phyloP scores from a whole-genome alignment of 768 basidiomycete species.

The Serendipita vermifera region DNA sequence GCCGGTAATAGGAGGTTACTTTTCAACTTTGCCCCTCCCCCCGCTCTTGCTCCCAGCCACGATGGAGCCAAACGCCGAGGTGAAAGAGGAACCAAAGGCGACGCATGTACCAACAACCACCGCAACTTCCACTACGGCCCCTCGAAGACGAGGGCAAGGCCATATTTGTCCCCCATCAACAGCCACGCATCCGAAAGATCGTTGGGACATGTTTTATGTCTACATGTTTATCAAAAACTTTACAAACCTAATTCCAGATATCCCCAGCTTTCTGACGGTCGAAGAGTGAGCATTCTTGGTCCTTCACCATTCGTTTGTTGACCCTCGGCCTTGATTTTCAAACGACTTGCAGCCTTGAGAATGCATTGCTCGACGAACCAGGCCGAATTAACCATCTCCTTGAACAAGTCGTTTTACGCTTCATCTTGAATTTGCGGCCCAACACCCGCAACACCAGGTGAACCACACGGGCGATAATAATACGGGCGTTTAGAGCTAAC shows the following conservation, averaged over 20 bases:
- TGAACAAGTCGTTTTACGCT: constrained; percentile 57
- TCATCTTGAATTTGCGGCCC: constrained; percentile 70
- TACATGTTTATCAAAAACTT: constrained; percentile 79
- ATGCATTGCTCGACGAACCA: constrained; percentile 49
- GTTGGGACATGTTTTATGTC: constrained; percentile 79
- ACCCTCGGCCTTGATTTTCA: constrained; percentile 9
- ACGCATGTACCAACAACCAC: too few relatives aligned
- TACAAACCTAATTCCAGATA: constrained; percentile 57
- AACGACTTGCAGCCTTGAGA: constrained; percentile 49
- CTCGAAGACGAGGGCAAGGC: constrained; percentile 31
- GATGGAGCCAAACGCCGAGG: too few relatives aligned
- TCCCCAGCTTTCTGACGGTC: constrained; percentile 65
- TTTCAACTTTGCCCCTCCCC: too few relatives aligned
- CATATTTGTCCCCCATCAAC: constrained; percentile 43
- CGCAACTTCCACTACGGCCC: too few relatives aligned
- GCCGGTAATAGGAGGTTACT: too few relatives aligned
- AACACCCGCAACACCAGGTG: constrained; percentile 85
- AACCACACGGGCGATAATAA: too few relatives aligned
- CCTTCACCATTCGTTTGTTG: constrained; percentile 19
- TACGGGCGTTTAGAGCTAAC: too few relatives aligned
- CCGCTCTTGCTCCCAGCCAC: too few relatives aligned
- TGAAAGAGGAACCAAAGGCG: too few relatives aligned
- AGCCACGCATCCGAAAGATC: constrained; percentile 62
- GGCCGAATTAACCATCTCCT: constrained; percentile 52
- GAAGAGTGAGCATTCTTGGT: constrained; percentile 55